Conservation (phyloP, 2,329 filamentous ascomycete genomes). For the Immersiporthe knoxdaviesiana region DNA sequence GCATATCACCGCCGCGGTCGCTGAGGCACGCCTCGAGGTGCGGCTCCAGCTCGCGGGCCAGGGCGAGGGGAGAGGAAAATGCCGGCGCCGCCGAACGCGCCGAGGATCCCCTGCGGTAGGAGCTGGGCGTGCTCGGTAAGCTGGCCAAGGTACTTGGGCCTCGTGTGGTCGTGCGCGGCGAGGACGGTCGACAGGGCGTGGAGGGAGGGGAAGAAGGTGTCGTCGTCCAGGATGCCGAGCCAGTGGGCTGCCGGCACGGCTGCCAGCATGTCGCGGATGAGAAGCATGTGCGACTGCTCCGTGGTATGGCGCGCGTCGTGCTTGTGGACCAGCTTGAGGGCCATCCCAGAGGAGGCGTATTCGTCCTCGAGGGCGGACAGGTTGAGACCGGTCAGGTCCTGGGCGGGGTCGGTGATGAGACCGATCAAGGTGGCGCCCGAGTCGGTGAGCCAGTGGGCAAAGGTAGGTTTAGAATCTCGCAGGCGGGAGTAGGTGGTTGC, state of each 20-base stretch:
- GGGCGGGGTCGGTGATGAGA: constrained; percentile 27
- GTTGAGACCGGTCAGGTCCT: constrained; percentile 4
- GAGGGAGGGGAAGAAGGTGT: constrained; percentile 61
- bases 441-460: constrained; percentile 24
- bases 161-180: constrained; percentile 49
- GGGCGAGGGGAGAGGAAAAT: constrained; percentile 60
- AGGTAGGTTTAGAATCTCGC: constrained; percentile 11
- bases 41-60: constrained; percentile 51
- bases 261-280: constrained; percentile 50
- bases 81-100: constrained; percentile 65
- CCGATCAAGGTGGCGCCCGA: constrained; percentile 21
- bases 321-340: constrained; percentile 41
- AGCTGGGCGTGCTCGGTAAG: constrained; percentile 60
- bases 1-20: constrained; percentile 55
- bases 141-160: constrained; percentile 57
- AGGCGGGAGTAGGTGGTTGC: constrained; percentile 22
- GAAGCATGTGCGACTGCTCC: constrained; percentile 56
- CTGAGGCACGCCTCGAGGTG: constrained; percentile 54
- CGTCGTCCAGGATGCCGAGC: constrained; percentile 60
- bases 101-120: constrained; percentile 54
- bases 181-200: constrained; percentile 50
- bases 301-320: constrained; percentile 40
- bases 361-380: constrained; percentile 22
- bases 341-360: constrained; percentile 39
- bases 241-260: constrained; percentile 50